phyloP scores from a whole-genome alignment of 2,329 filamentous ascomycete genomes.

The Daldinia sp. region DNA sequence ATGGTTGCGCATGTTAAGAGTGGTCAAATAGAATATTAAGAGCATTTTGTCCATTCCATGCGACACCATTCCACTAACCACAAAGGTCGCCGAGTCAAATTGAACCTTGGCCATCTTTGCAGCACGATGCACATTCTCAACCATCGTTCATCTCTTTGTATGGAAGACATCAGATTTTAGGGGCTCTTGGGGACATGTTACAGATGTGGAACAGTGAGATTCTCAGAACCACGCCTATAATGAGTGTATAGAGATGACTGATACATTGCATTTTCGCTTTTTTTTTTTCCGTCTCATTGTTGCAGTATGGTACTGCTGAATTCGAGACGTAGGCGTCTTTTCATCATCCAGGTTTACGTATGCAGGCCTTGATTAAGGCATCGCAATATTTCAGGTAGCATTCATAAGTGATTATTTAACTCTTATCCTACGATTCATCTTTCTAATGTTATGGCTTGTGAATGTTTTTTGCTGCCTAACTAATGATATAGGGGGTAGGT shows the following conservation, averaged over 20 bases:
- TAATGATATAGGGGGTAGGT: neutral
- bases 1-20: conserved; percentile 87
- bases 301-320: conserved; percentile 13
- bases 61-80: neutral
- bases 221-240: conserved; percentile 13
- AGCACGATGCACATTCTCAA: conserved; percentile 25
- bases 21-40: conserved; percentile 18
- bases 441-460: neutral
- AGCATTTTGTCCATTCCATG: conserved; percentile 25
- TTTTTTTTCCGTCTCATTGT: conserved; percentile 6
- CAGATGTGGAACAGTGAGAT: conserved; percentile 11
- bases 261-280: conserved; percentile 24
- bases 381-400: conserved; percentile 25
- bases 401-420: conserved; percentile 19
- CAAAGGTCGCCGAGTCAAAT: neutral
- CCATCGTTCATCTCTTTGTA: conserved; percentile 29
- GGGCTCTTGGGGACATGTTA: conserved; percentile 15
- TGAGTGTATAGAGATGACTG: conserved; percentile 31
- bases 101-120: conserved; percentile 9
- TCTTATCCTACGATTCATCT: neutral
- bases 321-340: conserved; percentile 25
- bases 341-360: conserved; percentile 18
- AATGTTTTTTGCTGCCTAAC: conserved; percentile 9
- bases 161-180: conserved; percentile 24
- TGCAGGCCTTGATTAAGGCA: conserved; percentile 20